Percentiles rank a stretch among this genome's conserved stretches.
Conservation (phyloP, 1,139 yeast genomes). For the Pichia sp. region DNA sequence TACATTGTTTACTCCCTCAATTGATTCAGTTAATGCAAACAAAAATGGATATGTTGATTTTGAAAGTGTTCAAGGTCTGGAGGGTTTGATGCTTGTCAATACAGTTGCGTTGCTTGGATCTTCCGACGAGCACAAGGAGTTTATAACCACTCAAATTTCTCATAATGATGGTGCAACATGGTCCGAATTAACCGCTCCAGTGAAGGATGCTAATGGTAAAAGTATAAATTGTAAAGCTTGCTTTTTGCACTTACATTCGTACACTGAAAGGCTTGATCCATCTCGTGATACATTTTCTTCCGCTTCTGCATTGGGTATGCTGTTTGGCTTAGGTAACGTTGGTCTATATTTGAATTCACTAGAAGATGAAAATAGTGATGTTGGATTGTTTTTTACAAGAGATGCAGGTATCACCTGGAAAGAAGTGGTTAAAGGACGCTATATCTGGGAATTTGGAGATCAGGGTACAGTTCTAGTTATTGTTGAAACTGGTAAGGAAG, state of each 20-base stretch:
- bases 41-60: slow-evolving; percentile 75
- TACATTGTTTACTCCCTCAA: slow-evolving; percentile 70
- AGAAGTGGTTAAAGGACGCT: slow-evolving; percentile 65
- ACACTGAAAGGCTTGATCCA: slow-evolving; percentile 73
- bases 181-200: slow-evolving; percentile 65
- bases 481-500: slow-evolving; percentile 50
- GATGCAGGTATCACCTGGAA: slow-evolving; percentile 93
- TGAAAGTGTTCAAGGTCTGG: slow-evolving; percentile 80
- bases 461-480: slow-evolving; percentile 81
- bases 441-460: slow-evolving; percentile 96
- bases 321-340: slow-evolving; percentile 87
- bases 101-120: too few relatives aligned
- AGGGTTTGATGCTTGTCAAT: slow-evolving; percentile 76
- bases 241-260: slow-evolving; percentile 84
- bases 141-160: slow-evolving; percentile 68
- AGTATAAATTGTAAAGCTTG: slow-evolving; percentile 52
- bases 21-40: slow-evolving; percentile 73
- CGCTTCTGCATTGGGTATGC: slow-evolving; percentile 79
- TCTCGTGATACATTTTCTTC: slow-evolving; percentile 82
- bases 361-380: slow-evolving; percentile 37
- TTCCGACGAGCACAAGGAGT: slow-evolving; percentile 44
- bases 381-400: slow-evolving; percentile 54
- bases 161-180: slow-evolving; percentile 94
- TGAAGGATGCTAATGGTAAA: slow-evolving; percentile 55
- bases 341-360: slow-evolving; percentile 54